Base-by-base conservation (phyloP, 2,329 filamentous ascomycete genomes). In the Colletotrichum paranaense region DNA sequence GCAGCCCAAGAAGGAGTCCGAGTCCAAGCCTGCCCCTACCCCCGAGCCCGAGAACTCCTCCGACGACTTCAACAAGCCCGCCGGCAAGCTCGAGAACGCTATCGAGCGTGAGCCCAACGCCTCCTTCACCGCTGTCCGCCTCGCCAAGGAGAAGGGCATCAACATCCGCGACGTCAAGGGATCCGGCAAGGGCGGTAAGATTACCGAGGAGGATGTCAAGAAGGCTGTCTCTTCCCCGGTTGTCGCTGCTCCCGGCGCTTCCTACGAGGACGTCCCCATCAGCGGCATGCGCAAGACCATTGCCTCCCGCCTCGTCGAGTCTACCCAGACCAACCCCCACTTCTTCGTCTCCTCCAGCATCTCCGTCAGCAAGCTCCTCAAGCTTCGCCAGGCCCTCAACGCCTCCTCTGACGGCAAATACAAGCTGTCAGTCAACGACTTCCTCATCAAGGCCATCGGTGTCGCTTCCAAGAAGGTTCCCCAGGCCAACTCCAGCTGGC, bases 361-460 rank as follows among this genome's bases (percentile, higher is more conserved):
- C 81, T 98, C 96, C 72, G 97, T 99, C 76, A 90, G 89, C 84
- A 98, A 98, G 91, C 94, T 99, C 62, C 88, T 98, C 80, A 98
- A 98, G 89, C 95, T 99, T 79, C 95, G 97, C 80, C 91, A 94
- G 86, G 95, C 96, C 72, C 91, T 99, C 78, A 99, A 99, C 88
- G 91, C 92, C 81, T 92, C 94, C 14, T 88, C 94, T 60, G 93
- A 98, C 75, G 97, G 96, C 86, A 92, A 95, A 85, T 99, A 98
- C 91, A 99, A 98, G 91, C 94, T 99, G 73, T 98, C 95, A n/a
- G 95, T 99, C 86, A 99, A 99, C 86, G 97, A 99, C 86, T 98
- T 99, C 90, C 89, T 99, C 76, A 95, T 99, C 90, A 99, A 99
- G 91, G 97, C 96, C 78, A 94, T 96, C 72, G 94, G 91, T 73